Evolutionary conservation across 2,329 filamentous ascomycete species (phyloP).

Genomic region (Fusarium nurragi): DNA sequence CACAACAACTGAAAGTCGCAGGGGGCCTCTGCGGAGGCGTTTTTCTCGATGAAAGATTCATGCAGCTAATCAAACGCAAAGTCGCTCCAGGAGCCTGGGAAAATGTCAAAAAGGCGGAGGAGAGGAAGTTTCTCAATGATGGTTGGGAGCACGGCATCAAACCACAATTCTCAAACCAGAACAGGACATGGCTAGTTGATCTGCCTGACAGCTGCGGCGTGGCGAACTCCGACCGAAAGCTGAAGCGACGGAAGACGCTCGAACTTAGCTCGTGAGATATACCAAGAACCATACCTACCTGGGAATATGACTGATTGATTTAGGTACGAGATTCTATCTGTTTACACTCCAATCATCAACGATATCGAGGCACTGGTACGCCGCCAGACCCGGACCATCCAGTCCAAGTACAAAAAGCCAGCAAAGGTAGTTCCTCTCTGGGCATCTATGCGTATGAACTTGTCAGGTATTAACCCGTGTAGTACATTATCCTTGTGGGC

Average conservation of each 20-base stretch:
- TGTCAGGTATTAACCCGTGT: background rate
- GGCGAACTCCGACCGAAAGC: rapidly evolving
- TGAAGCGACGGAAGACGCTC: conserved; percentile 6
- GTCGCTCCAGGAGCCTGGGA: conserved; percentile 11
- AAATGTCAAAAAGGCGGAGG: background rate
- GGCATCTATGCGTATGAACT: rapidly evolving
- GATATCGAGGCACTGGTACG: conserved; percentile 39
- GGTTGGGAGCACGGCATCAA: conserved; percentile 48
- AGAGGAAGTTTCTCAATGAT: conserved; percentile 38
- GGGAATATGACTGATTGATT: rapidly evolving
- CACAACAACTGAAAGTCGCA: conserved; percentile 7
- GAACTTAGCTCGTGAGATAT: conserved; percentile 11
- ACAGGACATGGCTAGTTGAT: conserved; percentile 21
- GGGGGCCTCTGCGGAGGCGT: conserved; percentile 53
- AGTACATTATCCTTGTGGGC: conserved; percentile 53
- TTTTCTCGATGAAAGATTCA: conserved; percentile 54
- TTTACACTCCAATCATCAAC: conserved; percentile 39
- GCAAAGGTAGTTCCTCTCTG: conserved; percentile 42
- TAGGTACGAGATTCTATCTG: conserved; percentile 32
- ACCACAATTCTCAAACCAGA: conserved; percentile 33
- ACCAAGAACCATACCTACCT: rapidly evolving
- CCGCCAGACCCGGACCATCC: conserved; percentile 38
- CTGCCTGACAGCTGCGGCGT: conserved; percentile 19
- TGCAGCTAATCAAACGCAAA: conserved; percentile 41
- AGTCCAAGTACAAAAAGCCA: background rate